Conservation (phyloP, 306 rosid genomes). For the Rosa lucieae region DNA sequence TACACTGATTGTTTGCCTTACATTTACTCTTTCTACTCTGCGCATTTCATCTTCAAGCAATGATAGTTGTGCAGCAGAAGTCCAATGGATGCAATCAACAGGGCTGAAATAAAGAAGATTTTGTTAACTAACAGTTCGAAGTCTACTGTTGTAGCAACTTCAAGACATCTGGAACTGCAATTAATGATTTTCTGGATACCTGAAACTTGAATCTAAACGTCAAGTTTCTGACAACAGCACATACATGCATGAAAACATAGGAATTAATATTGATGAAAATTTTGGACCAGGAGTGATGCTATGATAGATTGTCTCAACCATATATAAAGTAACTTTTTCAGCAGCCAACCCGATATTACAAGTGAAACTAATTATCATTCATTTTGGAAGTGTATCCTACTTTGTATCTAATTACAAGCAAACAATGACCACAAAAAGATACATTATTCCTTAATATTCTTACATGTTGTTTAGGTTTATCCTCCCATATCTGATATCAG, state of each 20-base stretch:
- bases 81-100: constrained; percentile 99
- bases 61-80: constrained; percentile 91
- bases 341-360: background rate
- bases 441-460: background rate
- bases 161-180: background rate
- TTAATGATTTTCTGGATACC: background rate
- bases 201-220: constrained; percentile 4
- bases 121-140: constrained; percentile 11
- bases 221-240: constrained; percentile 11
- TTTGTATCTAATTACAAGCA: background rate
- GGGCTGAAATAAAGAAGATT: constrained; percentile 60
- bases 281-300: background rate
- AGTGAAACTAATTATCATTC: background rate
- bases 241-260: background rate
- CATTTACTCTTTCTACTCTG: constrained; percentile 93
- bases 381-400: background rate
- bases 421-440: background rate
- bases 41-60: constrained; percentile 98
- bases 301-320: background rate
- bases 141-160: constrained; percentile 8
- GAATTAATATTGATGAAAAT: background rate
- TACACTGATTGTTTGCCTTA: constrained; percentile 35
- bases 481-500: background rate
- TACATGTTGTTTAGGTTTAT: background rate
- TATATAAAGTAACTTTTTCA: background rate